Evolutionary conservation across 2,329 filamentous ascomycete species (phyloP).

Genomic region (Boeremia exigua): DNA sequence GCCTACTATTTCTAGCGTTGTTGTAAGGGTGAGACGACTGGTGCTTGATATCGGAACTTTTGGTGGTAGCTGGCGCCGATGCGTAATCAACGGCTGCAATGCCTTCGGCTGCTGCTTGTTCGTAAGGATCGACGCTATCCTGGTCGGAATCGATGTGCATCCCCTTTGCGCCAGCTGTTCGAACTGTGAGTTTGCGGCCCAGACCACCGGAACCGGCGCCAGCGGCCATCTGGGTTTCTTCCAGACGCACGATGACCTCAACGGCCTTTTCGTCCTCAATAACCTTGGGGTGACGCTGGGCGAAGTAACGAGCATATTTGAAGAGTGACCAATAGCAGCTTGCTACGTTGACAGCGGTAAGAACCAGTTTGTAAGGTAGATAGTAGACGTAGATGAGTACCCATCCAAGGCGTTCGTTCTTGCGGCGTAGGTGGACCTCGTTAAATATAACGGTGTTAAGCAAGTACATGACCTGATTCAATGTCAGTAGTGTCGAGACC

Average conservation of each 20-base stretch:
- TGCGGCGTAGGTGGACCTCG: slow-evolving; percentile 54
- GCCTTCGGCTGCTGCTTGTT: slow-evolving; percentile 8
- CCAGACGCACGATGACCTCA: slow-evolving; percentile 35
- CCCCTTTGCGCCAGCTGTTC: slow-evolving; percentile 16
- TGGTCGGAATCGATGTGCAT: neutral
- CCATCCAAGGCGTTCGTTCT: slow-evolving; percentile 53
- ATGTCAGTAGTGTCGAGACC: neutral
- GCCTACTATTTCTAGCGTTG: slow-evolving; percentile 9
- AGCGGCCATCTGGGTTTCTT: slow-evolving; percentile 21
- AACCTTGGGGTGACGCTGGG: slow-evolving; percentile 56
- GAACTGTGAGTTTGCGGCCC: slow-evolving; percentile 31
- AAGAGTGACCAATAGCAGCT: slow-evolving; percentile 48
- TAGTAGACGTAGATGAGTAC: slow-evolving; percentile 52
- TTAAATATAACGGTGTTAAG: slow-evolving; percentile 57
- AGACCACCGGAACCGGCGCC: slow-evolving; percentile 16
- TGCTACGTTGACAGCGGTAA: slow-evolving; percentile 54
- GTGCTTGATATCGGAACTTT: neutral
- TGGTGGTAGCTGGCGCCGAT: neutral
- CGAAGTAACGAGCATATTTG: slow-evolving; percentile 56
- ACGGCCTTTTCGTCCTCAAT: slow-evolving; percentile 55
- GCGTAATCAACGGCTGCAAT: slow-evolving; percentile 11
- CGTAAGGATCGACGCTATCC: slow-evolving; percentile 3
- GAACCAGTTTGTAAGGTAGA: slow-evolving; percentile 53
- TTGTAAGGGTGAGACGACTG: neutral
- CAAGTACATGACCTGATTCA: slow-evolving; percentile 46